These are phyloP conservation scores for Phanerochaete sordida DNA, from an alignment of 768 basidiomycete species.

Conservation along the genomic window DNA sequence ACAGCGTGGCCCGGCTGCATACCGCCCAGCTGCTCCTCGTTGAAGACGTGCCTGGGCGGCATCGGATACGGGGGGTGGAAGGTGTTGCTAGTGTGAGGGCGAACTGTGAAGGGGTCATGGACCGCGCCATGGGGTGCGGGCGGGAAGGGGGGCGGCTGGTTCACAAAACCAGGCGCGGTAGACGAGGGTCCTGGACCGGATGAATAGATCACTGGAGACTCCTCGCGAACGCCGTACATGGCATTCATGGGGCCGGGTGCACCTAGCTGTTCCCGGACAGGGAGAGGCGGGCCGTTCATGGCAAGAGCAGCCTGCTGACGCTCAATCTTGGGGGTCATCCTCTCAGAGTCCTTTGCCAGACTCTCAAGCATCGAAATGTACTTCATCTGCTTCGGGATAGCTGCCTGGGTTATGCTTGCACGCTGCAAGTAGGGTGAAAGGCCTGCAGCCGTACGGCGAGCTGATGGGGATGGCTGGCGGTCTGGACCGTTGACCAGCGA, in stretches of 20 bases:
- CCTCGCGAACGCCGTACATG: conserved; percentile 14
- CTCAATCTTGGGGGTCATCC: conserved; percentile 39
- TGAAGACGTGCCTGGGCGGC: conserved; percentile 41
- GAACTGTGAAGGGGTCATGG: conserved; percentile 29
- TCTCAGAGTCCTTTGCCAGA: conserved; percentile 71
- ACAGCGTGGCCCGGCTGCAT: conserved; percentile 19
- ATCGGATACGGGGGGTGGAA: conserved; percentile 19
- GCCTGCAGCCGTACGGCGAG: conserved; percentile 48
- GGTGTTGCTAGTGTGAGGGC: conserved; percentile 34
- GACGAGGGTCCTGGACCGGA: conserved; percentile 17
- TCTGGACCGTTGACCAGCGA: not conserved
- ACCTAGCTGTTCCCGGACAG: not conserved
- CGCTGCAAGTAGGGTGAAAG: conserved; percentile 68
- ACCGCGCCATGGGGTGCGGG: conserved; percentile 12
- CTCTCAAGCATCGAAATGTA: conserved; percentile 70
- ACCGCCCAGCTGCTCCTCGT: conserved; percentile 46
- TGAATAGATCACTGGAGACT: conserved; percentile 33
- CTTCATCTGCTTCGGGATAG: conserved; percentile 60
- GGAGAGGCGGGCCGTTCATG: not conserved
- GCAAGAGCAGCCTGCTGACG: conserved; percentile 18
- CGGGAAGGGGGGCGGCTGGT: not conserved
- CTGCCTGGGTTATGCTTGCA: conserved; percentile 44
- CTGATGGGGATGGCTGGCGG: conserved; percentile 18
- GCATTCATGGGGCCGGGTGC: conserved; percentile 28
- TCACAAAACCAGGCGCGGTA: not conserved